phyloP scores from a whole-genome alignment of 73 alveolate genomes.

The Breviolum minutum region DNA sequence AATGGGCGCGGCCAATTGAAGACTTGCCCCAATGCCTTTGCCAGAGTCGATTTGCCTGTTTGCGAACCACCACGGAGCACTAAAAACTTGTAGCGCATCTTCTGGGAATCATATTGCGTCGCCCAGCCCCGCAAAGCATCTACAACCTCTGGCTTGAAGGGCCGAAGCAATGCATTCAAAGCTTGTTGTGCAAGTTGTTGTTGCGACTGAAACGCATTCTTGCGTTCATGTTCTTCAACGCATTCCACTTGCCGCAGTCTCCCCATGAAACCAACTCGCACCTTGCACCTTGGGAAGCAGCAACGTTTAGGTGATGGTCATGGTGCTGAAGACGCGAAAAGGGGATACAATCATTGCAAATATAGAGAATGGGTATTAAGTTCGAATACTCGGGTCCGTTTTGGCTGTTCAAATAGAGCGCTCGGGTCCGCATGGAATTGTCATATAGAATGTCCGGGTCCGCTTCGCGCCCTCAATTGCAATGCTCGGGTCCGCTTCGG shows the following conservation, averaged over 20 bases:
- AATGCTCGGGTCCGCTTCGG: conserved; percentile 1
- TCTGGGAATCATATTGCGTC: not conserved
- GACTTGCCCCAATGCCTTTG: not conserved
- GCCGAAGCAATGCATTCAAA: not conserved
- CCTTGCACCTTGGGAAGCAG: not conserved
- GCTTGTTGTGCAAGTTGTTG: not conserved
- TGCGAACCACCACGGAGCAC: conserved; percentile 54
- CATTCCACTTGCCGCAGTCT: not conserved
- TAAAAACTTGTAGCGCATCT: conserved; percentile 38
- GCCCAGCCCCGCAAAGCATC: not conserved
- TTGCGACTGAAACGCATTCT: not conserved
- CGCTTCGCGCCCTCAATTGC: not conserved
- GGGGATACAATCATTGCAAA: no score
- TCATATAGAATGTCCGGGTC: not conserved
- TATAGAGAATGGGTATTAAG: no score
- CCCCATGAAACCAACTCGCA: conserved; percentile 35
- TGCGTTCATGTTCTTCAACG: not conserved
- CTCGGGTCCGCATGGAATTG: not conserved
- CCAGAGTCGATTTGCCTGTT: conserved; percentile 48
- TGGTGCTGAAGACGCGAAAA: no score
- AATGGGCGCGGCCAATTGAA: conserved; percentile 25
- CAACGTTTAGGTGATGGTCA: not conserved
- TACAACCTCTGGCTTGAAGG: not conserved
- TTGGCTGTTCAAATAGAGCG: no score
- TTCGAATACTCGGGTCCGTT: no score